These are phyloP conservation scores for Populus hybrid DNA, from an alignment of 441 rosid genomes.

Conservation along the genomic window DNA sequence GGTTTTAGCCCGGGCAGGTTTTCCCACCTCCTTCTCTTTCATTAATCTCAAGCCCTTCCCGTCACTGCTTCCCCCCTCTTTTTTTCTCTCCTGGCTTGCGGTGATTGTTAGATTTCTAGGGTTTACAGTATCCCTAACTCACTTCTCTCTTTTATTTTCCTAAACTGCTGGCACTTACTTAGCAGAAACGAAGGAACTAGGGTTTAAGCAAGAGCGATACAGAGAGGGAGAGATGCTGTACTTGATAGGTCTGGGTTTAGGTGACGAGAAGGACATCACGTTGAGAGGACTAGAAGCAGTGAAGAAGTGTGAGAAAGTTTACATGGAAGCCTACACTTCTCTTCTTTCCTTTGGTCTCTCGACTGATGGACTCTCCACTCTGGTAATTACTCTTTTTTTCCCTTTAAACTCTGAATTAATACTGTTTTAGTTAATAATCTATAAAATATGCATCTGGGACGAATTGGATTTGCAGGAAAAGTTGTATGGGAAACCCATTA, in stretches of 20 bases:
- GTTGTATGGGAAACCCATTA: conserved; percentile 62
- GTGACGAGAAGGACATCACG: conserved; percentile 82
- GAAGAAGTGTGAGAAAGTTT: conserved; percentile 67
- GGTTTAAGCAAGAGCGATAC: conserved; percentile 5
- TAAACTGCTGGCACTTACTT: background rate
- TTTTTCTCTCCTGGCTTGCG: background rate
- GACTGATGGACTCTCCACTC: conserved; percentile 62
- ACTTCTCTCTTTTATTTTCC: background rate
- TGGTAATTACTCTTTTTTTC: conserved; percentile 31
- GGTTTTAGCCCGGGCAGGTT: background rate
- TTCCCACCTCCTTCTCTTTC: background rate
- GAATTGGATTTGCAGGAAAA: conserved; percentile 48
- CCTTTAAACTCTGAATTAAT: background rate
- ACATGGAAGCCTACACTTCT: conserved; percentile 94
- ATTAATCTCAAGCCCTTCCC: background rate
- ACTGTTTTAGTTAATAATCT: background rate
- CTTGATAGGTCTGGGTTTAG: conserved; percentile 81
- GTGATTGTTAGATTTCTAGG: background rate
- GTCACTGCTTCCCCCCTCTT: background rate
- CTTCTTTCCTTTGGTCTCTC: conserved; percentile 90
- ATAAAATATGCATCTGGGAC: background rate
- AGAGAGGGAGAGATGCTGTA: conserved; percentile 50
- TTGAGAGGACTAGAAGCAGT: conserved; percentile 81
- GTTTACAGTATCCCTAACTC: background rate
- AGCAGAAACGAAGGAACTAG: background rate